Percentiles rank a stretch among this genome's conserved stretches.
Conservation (phyloP, 345 rosid species). For the Acer negundo region DNA sequence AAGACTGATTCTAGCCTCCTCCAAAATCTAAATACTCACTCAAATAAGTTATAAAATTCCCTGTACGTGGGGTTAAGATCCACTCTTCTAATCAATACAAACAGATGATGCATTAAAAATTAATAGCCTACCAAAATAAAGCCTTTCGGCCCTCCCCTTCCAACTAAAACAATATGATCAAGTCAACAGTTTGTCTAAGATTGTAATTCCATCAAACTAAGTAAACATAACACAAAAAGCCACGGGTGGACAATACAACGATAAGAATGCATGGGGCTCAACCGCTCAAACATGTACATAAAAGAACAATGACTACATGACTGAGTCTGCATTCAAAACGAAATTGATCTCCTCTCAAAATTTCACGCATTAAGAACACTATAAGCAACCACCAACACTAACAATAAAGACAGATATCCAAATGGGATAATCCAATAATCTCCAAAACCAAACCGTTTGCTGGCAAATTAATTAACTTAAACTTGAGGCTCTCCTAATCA, state of each 20-base stretch:
- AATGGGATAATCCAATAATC: not conserved
- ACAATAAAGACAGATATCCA: not conserved
- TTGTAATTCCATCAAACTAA: not conserved
- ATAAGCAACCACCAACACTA: not conserved
- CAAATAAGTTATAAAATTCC: not conserved
- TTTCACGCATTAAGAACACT: not conserved
- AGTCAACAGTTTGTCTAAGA: no score
- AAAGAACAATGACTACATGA: not conserved
- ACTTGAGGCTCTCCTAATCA: not conserved
- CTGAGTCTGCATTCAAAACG: not conserved
- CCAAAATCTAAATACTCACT: not conserved
- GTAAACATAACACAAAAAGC: not conserved
- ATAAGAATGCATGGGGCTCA: not conserved
- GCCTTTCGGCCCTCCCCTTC: not conserved
- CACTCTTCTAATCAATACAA: not conserved
- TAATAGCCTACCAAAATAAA: not conserved
- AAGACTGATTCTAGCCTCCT: not conserved
- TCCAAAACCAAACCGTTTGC: not conserved
- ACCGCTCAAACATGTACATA: no score
- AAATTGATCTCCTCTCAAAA: not conserved
- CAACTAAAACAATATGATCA: not conserved
- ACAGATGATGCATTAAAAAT: not conserved
- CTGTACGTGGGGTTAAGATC: not conserved
- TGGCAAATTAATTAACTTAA: not conserved
- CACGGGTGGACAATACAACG: not conserved